These are phyloP conservation scores for Thyridium curvatum DNA, from an alignment of 2,329 filamentous ascomycete genomes.

Conservation along the genomic window DNA sequence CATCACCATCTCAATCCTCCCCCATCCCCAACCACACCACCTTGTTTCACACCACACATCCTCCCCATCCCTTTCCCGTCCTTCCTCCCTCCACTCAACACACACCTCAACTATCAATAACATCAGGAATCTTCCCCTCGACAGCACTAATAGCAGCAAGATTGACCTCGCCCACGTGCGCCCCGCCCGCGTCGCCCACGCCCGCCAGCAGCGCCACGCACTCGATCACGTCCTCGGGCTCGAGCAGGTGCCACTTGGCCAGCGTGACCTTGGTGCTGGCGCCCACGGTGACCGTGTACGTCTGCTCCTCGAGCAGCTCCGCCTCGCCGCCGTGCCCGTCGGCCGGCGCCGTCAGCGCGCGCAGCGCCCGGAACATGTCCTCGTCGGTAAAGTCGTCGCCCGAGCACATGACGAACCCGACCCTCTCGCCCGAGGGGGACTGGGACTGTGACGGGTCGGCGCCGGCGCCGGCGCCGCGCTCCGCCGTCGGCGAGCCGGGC, in stretches of 20 bases:
- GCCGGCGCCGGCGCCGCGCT: constrained; percentile 23
- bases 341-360: constrained; percentile 37
- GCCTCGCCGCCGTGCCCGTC: constrained; percentile 3
- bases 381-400: constrained; percentile 98
- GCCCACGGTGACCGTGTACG: constrained; percentile 89
- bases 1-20: no score
- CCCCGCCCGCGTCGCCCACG: constrained; percentile 21
- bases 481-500: constrained; percentile 14
- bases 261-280: constrained; percentile 88
- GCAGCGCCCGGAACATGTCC: constrained; percentile 87
- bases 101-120: not conserved
- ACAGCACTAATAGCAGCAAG: constrained; percentile 47
- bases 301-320: constrained; percentile 52
- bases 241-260: constrained; percentile 83
- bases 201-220: constrained; percentile 50
- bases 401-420: constrained; percentile 84
- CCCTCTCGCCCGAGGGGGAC: no score
- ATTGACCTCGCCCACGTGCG: constrained; percentile 46
- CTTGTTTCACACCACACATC: no score
- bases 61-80: no score
- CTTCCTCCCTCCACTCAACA: no score
- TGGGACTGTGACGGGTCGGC: constrained; percentile 36
- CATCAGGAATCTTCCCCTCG: constrained; percentile 43
- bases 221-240: constrained; percentile 82
- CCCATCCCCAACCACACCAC: no score